Conservation (phyloP, 495 filamentous ascomycete species). For the Penicillium coffeae region DNA sequence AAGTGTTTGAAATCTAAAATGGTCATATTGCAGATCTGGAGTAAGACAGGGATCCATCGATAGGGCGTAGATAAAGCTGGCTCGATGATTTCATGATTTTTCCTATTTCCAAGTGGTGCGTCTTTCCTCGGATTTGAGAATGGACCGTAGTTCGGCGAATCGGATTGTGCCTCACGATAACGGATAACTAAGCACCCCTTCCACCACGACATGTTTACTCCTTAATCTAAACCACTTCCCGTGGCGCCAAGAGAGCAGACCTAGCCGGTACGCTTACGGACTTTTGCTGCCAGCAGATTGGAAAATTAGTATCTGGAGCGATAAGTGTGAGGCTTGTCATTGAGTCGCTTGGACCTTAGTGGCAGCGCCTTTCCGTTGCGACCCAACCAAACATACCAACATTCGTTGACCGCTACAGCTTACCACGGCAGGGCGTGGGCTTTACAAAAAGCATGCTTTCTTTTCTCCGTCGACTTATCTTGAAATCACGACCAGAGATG, state of each 20-base stretch:
- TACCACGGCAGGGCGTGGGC: not conserved
- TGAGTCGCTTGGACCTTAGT: not conserved
- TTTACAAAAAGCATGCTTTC: not conserved
- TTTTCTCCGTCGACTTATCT: not conserved
- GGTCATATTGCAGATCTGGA: too few species aligned
- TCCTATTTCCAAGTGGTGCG: not conserved
- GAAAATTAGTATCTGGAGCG: too few species aligned
- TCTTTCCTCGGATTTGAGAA: not conserved
- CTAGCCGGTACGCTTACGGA: too few species aligned
- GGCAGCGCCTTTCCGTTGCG: not conserved
- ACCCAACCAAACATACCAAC: not conserved
- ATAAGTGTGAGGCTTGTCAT: too few species aligned
- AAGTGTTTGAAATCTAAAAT: too few species aligned
- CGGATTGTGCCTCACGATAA: not conserved
- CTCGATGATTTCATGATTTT: too few species aligned
- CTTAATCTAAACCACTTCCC: too few species aligned
- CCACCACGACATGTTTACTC: too few species aligned
- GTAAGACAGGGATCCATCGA: too few species aligned
- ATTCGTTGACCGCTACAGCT: not conserved
- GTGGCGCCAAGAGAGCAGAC: too few species aligned
- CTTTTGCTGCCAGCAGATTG: too few species aligned
- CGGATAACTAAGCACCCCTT: not conserved
- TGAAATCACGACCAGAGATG: conserved; percentile 1
- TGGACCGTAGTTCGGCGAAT: not conserved
- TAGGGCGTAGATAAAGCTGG: too few species aligned